Percentiles rank a stretch among this genome's conserved stretches.
These are phyloP conservation scores for Naumovozyma dairenensis DNA, from an alignment of 805 yeast species.

Conservation along the genomic window DNA sequence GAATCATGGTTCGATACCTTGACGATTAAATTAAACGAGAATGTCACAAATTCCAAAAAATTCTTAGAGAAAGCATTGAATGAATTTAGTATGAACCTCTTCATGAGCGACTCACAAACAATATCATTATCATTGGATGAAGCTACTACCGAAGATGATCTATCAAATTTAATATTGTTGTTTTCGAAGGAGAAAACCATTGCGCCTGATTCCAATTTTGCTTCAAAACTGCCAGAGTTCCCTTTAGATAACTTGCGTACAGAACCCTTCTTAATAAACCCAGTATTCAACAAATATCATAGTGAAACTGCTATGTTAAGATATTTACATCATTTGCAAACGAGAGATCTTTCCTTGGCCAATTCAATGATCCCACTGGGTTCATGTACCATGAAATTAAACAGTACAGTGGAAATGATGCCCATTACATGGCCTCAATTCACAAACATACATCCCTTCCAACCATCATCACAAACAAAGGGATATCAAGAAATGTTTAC, in stretches of 20 bases:
- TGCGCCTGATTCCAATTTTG: conserved; percentile 4
- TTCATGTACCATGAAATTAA: conserved; percentile 95
- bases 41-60: conserved; percentile 43
- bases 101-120: conserved; percentile 48
- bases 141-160: conserved; percentile 58
- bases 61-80: conserved; percentile 38
- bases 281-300: conserved; percentile 78
- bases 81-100: conserved; percentile 63
- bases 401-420: conserved; percentile 90
- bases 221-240: conserved; percentile 37
- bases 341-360: conserved; percentile 85
- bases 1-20: conserved; percentile 79
- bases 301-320: conserved; percentile 93
- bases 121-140: conserved; percentile 88
- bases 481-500: conserved; percentile 71
- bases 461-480: conserved; percentile 75
- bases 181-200: conserved; percentile 31
- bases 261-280: conserved; percentile 54
- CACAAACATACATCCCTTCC: conserved; percentile 83
- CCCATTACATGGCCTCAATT: conserved; percentile 95
- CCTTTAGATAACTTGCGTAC: conserved; percentile 43
- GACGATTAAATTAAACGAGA: conserved; percentile 45
- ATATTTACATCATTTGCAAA: conserved; percentile 75
- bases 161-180: conserved; percentile 52
- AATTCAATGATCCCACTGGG: conserved; percentile 97